Evolutionary conservation across 352 stramenopile genomes (phyloP).

Genomic region (Phytophthora hibernalis): DNA sequence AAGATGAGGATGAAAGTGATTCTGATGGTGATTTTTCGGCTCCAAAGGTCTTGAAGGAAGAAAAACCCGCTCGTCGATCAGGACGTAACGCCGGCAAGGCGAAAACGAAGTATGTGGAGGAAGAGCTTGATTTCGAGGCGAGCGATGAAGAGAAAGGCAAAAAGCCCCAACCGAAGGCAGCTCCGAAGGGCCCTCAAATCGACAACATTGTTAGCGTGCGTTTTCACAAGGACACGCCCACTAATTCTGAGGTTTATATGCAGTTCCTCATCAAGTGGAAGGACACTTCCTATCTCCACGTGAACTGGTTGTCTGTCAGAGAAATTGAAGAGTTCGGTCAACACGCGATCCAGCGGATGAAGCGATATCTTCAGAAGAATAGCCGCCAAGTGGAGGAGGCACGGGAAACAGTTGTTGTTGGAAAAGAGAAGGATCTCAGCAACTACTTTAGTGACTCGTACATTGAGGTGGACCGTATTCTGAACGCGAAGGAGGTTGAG

Average conservation of each 20-base stretch:
- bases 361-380: conserved; percentile 90
- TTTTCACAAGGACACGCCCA: conserved; percentile 65
- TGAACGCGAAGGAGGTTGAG: conserved; percentile 80
- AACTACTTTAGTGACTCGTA: conserved; percentile 87
- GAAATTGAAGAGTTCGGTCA: conserved; percentile 94
- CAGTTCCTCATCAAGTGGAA: conserved; percentile 99
- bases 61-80: conserved; percentile 75
- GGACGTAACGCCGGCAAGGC: conserved; percentile 83
- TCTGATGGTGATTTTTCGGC: conserved; percentile 63
- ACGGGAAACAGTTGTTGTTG: conserved; percentile 75
- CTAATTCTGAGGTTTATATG: conserved; percentile 80
- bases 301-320: conserved; percentile 96
- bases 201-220: conserved; percentile 93
- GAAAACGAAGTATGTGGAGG: conserved; percentile 88
- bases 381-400: conserved; percentile 78
- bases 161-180: conserved; percentile 42
- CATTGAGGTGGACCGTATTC: conserved; percentile 86
- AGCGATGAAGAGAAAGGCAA: conserved; percentile 75
- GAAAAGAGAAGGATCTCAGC: conserved; percentile 80
- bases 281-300: conserved; percentile 97
- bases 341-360: conserved; percentile 84
- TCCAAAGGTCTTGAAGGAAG: conserved; percentile 48
- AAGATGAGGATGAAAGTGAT: conserved; percentile 80
- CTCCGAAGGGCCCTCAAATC: conserved; percentile 85
- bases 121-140: conserved; percentile 76